These are phyloP conservation scores for Kodamaea restingae DNA, from an alignment of 805 yeast species.

Conservation along the genomic window DNA sequence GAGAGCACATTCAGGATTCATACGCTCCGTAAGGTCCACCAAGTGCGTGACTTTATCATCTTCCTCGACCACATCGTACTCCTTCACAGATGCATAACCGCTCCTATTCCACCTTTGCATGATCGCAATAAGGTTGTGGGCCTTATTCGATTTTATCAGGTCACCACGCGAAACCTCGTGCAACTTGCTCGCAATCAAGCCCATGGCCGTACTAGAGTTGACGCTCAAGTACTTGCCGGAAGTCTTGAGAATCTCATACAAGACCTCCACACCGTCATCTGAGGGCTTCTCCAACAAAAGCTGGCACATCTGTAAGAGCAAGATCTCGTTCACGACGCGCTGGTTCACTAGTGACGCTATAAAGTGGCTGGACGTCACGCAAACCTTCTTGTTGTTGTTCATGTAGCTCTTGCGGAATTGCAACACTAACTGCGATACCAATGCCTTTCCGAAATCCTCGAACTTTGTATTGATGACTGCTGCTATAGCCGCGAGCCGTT, in stretches of 20 bases:
- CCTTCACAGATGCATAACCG: constrained; percentile 40
- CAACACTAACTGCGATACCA: constrained; percentile 50
- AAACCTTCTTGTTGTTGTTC: constrained; percentile 40
- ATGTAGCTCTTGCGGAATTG: constrained; percentile 55
- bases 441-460: constrained; percentile 62
- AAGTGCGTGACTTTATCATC: constrained; percentile 58
- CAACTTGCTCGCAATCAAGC: constrained; percentile 55
- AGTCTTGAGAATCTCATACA: constrained; percentile 45
- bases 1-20: constrained; percentile 41
- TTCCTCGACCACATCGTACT: constrained; percentile 59
- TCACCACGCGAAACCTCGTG: constrained; percentile 22
- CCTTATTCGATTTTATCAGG: constrained; percentile 1
- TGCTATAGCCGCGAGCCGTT: constrained; percentile 54
- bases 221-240: constrained; percentile 51
- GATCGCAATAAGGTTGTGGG: constrained; percentile 5
- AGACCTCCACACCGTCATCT: constrained; percentile 53
- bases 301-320: constrained; percentile 33
- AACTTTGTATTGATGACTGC: constrained; percentile 61
- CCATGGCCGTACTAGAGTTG: constrained; percentile 41
- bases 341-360: constrained; percentile 62
- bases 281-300: constrained; percentile 41
- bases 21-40: constrained; percentile 44
- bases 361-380: constrained; percentile 45
- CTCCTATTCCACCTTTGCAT: constrained; percentile 4
- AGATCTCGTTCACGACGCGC: constrained; percentile 41